Evolutionary conservation across 2,329 filamentous ascomycete species (phyloP), one percentile per base, ranked within the genome.

Genomic region (Colletotrichum orbiculare): DNA sequence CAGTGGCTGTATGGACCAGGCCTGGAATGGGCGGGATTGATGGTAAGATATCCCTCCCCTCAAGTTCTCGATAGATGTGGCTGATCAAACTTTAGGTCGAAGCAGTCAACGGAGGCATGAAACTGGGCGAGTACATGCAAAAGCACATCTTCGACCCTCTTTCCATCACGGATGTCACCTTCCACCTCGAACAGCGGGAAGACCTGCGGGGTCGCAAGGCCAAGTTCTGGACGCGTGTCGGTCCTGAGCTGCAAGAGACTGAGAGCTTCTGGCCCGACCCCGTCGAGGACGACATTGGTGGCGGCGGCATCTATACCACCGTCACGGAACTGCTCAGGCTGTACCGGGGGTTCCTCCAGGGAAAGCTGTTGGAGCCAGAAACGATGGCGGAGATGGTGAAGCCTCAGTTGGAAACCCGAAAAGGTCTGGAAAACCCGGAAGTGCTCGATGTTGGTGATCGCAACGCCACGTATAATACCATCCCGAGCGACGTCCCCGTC

Each of bases 61-160:
- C 12, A 11, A 4, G 8, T 45, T 15, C 8, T 10, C 12, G 17
- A 37, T 1, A 25, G 4, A 25, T 25, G 1, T 25, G 25, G 25
- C 25, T 4, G 25, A 25, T 25, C 25, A 25, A 25, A 25, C 25
- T 13, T 6, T 12, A 46, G 53, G 53, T 55, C 39, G 43, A 57
- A 34, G 13, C 6, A 38, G 34, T 57, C 13, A 57, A 15, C 8
- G 34, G 46, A 8, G n/a, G 15, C 10, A 46, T 33, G 54, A 48
- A n/a, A 13, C 54, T 57, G 7, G 45, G 54, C 8, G 45, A 57
- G 7, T 57, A 41, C 35, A 57, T 57, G 54, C 37, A 34, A 45
- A 9, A 33, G 6, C 12, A 57, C 43, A 49, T 48, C 4, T 49
- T 48, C 34, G 43, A 57, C 8, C n/a, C 35, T n/a, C 11, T 57